Conservation (phyloP, 108 stramenopile genomes). For the Nitzschia sp. region DNA sequence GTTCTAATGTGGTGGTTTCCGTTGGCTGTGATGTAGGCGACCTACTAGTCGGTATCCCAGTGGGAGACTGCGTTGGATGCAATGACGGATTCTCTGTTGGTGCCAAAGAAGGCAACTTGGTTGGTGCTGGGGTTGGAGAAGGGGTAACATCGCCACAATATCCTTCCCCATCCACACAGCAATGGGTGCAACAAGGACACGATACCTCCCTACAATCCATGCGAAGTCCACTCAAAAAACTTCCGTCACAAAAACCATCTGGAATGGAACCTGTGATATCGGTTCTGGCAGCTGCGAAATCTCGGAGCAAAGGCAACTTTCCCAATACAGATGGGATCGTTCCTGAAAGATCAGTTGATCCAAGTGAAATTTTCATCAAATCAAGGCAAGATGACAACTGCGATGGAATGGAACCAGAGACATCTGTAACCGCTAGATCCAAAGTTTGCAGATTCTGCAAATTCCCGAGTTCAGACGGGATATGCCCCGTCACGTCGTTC, state of each 20-base stretch:
- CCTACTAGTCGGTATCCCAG: not conserved
- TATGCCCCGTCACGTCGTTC: not conserved
- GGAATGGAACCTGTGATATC: constrained; percentile 16
- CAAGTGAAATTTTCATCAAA: constrained; percentile 2
- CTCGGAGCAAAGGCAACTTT: not conserved
- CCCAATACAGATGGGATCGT: constrained; percentile 11
- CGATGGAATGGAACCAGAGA: constrained; percentile 15
- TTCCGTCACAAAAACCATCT: constrained; percentile 7
- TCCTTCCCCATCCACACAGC: constrained; percentile 1
- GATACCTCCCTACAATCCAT: constrained; percentile 17
- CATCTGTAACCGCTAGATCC: constrained; percentile 1
- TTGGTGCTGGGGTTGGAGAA: constrained; percentile 3
- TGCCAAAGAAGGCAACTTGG: not conserved
- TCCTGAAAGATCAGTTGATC: constrained; percentile 8
- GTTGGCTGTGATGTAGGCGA: constrained; percentile 11
- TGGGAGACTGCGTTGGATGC: not conserved
- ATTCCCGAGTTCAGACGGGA: constrained; percentile 14
- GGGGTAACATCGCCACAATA: not conserved
- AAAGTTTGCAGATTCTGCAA: not conserved
- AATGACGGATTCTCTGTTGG: constrained; percentile 1
- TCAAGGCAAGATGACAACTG: not conserved
- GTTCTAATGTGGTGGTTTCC: not conserved
- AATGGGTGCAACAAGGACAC: constrained; percentile 29
- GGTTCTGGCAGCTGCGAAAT: not conserved
- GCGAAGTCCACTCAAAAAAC: not conserved